Conservation (phyloP, 164 flowering plant genomes). For the Warburgia ugandensis region DNA sequence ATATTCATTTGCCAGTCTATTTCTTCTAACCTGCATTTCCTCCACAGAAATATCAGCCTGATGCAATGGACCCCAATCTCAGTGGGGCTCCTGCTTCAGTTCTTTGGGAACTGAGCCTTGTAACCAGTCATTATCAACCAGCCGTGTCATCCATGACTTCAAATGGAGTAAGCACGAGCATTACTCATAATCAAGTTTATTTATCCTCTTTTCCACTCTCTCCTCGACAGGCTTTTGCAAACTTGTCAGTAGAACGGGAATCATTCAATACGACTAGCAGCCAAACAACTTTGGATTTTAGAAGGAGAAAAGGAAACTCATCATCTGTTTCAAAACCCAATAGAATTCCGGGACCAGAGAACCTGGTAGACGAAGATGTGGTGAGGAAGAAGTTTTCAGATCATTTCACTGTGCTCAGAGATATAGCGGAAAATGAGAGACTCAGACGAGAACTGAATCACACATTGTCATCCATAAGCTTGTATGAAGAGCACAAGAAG, state of each 20-base stretch:
- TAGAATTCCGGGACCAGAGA: too few relatives aligned
- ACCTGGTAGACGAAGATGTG: slow-evolving; percentile 31
- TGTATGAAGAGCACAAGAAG: slow-evolving; percentile 47
- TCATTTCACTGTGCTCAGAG: slow-evolving; percentile 46
- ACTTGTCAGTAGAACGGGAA: slow-evolving; percentile 50
- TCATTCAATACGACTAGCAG: slow-evolving; percentile 22
- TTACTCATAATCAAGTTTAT: slow-evolving; percentile 43
- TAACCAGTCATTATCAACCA: slow-evolving; percentile 68
- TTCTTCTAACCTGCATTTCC: neutral
- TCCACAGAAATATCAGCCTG: slow-evolving; percentile 74
- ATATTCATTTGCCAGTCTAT: too few relatives aligned
- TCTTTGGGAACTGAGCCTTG: slow-evolving; percentile 76
- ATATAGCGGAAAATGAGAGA: slow-evolving; percentile 55
- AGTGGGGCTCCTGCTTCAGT: slow-evolving; percentile 84
- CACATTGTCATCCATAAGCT: slow-evolving; percentile 25
- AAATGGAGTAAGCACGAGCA: slow-evolving; percentile 36
- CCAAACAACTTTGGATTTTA: slow-evolving; percentile 21
- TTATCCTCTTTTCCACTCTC: slow-evolving; percentile 32
- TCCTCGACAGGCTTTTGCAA: slow-evolving; percentile 61
- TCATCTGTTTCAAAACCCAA: neutral
- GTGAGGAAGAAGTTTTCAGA: slow-evolving; percentile 46
- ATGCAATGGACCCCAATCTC: slow-evolving; percentile 60
- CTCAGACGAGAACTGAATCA: slow-evolving; percentile 48
- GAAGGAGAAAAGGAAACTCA: slow-evolving; percentile 26
- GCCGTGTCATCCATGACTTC: slow-evolving; percentile 52